Percentiles rank a stretch among this genome's conserved stretches.
phyloP scores from a whole-genome alignment of 23 red algal genomes.

The Agarophyton chilense region DNA sequence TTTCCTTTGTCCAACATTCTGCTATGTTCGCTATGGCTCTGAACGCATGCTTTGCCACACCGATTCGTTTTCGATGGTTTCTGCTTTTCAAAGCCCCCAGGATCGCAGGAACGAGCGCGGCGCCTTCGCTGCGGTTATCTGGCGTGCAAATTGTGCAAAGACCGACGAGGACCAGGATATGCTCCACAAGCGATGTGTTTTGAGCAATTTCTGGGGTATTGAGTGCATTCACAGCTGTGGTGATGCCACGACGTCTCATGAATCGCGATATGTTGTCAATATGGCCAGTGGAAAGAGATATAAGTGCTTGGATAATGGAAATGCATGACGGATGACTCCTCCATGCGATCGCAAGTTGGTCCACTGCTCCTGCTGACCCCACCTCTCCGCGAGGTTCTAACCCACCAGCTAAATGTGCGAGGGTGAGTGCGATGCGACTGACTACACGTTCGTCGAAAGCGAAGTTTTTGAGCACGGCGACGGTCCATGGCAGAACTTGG shows the following conservation, averaged over 20 bases:
- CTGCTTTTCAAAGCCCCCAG: neutral
- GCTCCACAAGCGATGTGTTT: neutral
- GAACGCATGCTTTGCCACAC: slow-evolving; percentile 9
- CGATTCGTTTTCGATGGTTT: neutral
- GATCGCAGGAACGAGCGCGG: slow-evolving; percentile 26
- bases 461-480: slow-evolving; percentile 1
- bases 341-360: slow-evolving; percentile 26
- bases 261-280: slow-evolving; percentile 64
- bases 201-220: neutral
- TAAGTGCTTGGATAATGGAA: slow-evolving; percentile 12
- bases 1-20: slow-evolving; percentile 57
- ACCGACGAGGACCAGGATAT: slow-evolving; percentile 19
- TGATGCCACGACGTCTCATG: slow-evolving; percentile 44
- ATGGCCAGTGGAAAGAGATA: slow-evolving; percentile 38
- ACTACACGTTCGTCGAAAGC: neutral
- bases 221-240: slow-evolving; percentile 9
- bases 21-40: slow-evolving; percentile 45
- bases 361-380: slow-evolving; percentile 38
- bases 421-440: neutral
- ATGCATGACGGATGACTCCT: slow-evolving; percentile 5
- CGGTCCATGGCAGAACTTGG: slow-evolving; percentile 9
- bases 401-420: neutral
- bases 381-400: neutral
- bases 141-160: slow-evolving; percentile 57
- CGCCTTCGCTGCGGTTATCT: slow-evolving; percentile 11